phyloP scores from a whole-genome alignment of 2,329 filamentous ascomycete genomes.

The Neopestalotiopsis rosae region DNA sequence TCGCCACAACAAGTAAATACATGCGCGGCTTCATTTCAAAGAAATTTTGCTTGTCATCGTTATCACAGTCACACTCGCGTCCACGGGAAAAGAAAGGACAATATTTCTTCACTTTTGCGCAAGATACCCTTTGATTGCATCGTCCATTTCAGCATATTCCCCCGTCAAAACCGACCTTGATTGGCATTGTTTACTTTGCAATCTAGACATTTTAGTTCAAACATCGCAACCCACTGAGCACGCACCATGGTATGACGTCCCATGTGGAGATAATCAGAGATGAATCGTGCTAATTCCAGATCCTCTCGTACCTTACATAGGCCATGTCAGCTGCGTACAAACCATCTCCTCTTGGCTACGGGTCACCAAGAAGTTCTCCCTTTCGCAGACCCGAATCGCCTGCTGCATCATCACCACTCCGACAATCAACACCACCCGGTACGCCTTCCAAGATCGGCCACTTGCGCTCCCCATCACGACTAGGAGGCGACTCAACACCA shows the following conservation, averaged over 20 bases:
- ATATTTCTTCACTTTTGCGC: neutral
- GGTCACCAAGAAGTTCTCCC: conserved; percentile 70
- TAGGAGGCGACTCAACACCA: conserved; percentile 43
- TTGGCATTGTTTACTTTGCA: conserved; percentile 13
- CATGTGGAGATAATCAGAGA: conserved; percentile 7
- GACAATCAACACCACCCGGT: conserved; percentile 67
- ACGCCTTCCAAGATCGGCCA: conserved; percentile 60
- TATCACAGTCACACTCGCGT: neutral
- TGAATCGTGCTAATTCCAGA: neutral
- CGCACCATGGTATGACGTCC: conserved; percentile 5
- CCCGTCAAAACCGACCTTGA: neutral
- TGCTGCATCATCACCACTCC: conserved; percentile 68
- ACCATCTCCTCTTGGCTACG: conserved; percentile 74
- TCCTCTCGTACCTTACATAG: conserved; percentile 39
- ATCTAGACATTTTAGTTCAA: conserved; percentile 10
- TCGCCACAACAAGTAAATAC: neutral
- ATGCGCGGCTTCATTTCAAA: neutral
- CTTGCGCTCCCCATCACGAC: conserved; percentile 52
- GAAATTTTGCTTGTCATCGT: neutral
- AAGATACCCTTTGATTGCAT: neutral
- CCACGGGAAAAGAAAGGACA: neutral
- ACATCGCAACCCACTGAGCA: conserved; percentile 13
- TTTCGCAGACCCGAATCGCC: conserved; percentile 68
- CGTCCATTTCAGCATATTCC: neutral
- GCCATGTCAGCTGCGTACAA: conserved; percentile 66